Evolutionary conservation across 345 rosid species (phyloP).

Genomic region (Litchi chinensis): DNA sequence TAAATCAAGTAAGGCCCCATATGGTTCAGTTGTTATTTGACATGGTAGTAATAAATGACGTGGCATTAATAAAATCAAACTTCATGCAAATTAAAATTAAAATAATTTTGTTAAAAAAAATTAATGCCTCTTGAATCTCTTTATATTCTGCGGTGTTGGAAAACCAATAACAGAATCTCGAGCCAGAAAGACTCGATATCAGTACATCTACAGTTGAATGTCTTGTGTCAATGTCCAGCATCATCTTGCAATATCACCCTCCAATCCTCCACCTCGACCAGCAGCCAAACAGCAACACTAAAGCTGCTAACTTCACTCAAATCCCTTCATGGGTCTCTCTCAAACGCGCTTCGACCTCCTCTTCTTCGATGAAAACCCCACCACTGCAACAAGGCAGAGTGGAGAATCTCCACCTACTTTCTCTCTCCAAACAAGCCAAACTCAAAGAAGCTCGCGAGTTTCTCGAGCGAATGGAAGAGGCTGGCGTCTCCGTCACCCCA

Average conservation of each 20-base stretch:
- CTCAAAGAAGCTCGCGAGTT: conserved; percentile 65
- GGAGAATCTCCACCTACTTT: conserved; percentile 59
- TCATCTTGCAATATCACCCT: conserved; percentile 24
- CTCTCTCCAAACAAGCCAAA: conserved; percentile 58
- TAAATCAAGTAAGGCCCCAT: too few relatives aligned
- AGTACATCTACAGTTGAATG: not conserved
- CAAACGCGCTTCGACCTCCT: conserved; percentile 26
- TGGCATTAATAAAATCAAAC: too few relatives aligned
- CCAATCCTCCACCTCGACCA: conserved; percentile 16
- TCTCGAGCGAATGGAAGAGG: conserved; percentile 53
- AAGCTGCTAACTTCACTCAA: conserved; percentile 45
- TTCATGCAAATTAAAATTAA: too few relatives aligned
- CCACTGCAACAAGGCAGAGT: conserved; percentile 41
- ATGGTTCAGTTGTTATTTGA: too few relatives aligned
- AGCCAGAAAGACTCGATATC: not conserved
- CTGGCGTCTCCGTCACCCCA: conserved; percentile 46
- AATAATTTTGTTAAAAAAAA: too few relatives aligned
- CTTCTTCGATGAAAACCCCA: conserved; percentile 30
- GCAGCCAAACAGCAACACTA: conserved; percentile 12
- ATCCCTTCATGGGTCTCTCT: conserved; percentile 68
- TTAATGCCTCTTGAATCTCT: too few relatives aligned
- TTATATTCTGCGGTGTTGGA: too few relatives aligned
- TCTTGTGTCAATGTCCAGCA: conserved; percentile 18
- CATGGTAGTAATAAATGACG: too few relatives aligned
- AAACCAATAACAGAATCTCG: too few relatives aligned